Conservation (phyloP, 495 filamentous ascomycete species). For the Penicillium manginii region DNA sequence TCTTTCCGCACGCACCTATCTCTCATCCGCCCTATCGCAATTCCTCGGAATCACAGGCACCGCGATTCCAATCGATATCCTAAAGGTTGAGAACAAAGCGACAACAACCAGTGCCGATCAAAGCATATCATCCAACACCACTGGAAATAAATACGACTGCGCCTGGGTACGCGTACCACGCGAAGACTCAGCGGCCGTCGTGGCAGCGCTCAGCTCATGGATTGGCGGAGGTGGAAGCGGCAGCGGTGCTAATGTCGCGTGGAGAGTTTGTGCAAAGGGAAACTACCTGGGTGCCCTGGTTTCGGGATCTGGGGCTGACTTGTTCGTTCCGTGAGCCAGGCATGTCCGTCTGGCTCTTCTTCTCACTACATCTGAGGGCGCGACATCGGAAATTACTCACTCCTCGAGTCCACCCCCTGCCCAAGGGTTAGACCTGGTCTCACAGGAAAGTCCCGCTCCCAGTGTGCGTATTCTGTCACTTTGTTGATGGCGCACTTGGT, state of each 20-base stretch:
- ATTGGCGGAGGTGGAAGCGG: constrained; percentile 46
- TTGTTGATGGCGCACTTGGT: too few relatives aligned
- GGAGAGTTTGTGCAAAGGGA: constrained; percentile 60
- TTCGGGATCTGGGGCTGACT: constrained; percentile 44
- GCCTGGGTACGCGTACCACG: constrained; percentile 78
- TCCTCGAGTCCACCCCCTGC: too few relatives aligned
- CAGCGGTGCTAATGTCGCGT: constrained; percentile 50
- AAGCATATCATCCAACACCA: background rate
- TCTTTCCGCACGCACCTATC: constrained; percentile 73
- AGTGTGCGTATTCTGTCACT: too few relatives aligned
- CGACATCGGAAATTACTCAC: too few relatives aligned
- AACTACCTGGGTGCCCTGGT: constrained; percentile 56
- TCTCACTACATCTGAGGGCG: too few relatives aligned
- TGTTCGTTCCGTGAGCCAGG: constrained; percentile 40
- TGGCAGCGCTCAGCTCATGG: constrained; percentile 69
- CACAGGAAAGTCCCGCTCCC: too few relatives aligned
- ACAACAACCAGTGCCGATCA: background rate
- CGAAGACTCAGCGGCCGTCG: constrained; percentile 66
- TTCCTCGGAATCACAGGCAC: constrained; percentile 80
- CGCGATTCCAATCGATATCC: constrained; percentile 78
- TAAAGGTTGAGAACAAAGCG: constrained; percentile 56
- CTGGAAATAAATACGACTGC: constrained; percentile 29
- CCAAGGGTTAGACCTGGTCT: too few relatives aligned
- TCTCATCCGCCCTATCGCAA: constrained; percentile 72
- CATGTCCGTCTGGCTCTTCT: too few relatives aligned